Evolutionary conservation across 306 rosid species (phyloP), one percentile per base, ranked within the genome.

Genomic region (Cicer bijugum): DNA sequence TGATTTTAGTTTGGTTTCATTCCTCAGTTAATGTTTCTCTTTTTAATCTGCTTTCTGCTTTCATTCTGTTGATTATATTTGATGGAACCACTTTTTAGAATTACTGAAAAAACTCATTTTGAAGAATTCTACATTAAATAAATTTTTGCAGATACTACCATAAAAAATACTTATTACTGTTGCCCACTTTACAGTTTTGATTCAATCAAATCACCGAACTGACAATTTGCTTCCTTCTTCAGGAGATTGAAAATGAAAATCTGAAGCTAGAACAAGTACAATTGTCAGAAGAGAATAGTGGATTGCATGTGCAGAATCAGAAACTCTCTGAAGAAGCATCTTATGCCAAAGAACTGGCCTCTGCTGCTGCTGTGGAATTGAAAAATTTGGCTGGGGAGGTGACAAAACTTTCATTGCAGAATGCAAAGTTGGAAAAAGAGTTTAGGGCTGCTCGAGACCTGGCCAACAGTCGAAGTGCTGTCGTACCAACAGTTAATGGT

Each of bases 351-450:
- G 99, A 95, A 82, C 83, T 95, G 62, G 99, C 99, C 73, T 90
- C 99, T 66, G 99, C 99, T 52, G 99, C 99, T 69, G 99, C 99
- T 52, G 92, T 91, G 50, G 99, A 95, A 82, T 79, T 95, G 84
- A 95, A 95, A 83, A 95, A 87, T 86, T 88, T 95, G 82, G 97
- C 99, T 23, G 89, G 92, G 84, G 97, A 95, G 82, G 96, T 95
- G 80, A 95, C 99, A 7, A 95, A 88, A 80, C 86, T 91, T 69
- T 91, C 99, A 57, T 71, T 95, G 74, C 97, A 91, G 67, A 91
- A 80, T 78, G 85, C 89, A 53, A 95, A 95, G 78, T 71, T 90
- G 56, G 97, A 91, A 80, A 95, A 95, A 68, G 99, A 95, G 65
- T 79, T 95, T 80, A 71, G 84, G 83, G 83, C 95, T 77, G 96